Base-by-base conservation (phyloP, 1,284 basidiomycete species). In the Sanghuangporus baumii region DNA sequence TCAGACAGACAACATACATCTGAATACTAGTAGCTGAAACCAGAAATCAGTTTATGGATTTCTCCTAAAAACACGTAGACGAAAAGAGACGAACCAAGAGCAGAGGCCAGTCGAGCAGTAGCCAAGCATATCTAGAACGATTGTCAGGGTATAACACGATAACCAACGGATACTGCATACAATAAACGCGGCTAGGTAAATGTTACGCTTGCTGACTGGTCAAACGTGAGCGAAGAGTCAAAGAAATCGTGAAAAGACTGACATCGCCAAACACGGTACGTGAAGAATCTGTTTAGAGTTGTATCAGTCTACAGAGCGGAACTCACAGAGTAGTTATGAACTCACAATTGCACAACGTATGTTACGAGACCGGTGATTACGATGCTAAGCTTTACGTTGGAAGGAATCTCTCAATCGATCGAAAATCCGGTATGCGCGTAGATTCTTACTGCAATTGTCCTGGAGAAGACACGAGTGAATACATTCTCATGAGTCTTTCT, bases 181-280 rank as follows among this genome's bases (percentile, higher is more conserved):
- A 20, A 65, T 59, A n/a, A 61, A 11, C 6, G 40, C 2, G 16
- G 41, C 47, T 20, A 65, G 7, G 41, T 48, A 61, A 6, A 43
- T 34, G 37, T 64, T 64, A 20, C 43, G 54, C 47, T 57, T 64
- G 55, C 63, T 64, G 6, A 64, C 63, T 64, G 41, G 16, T 52
- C 50, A 52, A 18, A 6, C 16, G 20, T 57, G 18, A 47, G 43
- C 8, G 16, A 36, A n/a, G 26, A 16, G 23, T 36, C 36, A 18
- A 26, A 51, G 23, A 7, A 14, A 41, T 7, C 20, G 23, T 12
- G n/a, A 14, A n/a, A 54, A 36, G 4, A 34, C 63, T 52, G n/a
- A 65, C 63, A 57, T 55, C 55, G n/a, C 63, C 63, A 65, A 6
- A 65, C 63, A 34, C 63, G 59, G 26, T 61, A 34, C 20, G 60